These are phyloP conservation scores for Ceratocystis smalleyi DNA, from an alignment of 2,329 filamentous ascomycete genomes.

Conservation along the genomic window DNA sequence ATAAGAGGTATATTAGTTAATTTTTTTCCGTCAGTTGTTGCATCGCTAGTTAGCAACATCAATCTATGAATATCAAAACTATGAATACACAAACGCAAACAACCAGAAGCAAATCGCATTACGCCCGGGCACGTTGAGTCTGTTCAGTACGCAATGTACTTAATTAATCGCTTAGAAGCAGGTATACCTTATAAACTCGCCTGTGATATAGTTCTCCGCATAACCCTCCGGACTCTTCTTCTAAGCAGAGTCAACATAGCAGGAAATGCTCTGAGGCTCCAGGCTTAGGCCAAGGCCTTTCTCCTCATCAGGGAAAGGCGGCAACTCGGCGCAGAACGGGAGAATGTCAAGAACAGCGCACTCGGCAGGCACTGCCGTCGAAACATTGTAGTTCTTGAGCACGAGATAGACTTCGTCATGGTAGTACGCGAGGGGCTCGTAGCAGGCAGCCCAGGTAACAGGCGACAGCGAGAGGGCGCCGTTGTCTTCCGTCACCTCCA, in stretches of 20 bases:
- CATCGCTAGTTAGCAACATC: not conserved
- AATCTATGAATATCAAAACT: not conserved
- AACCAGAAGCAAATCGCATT: not conserved
- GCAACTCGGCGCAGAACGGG: slow-evolving; percentile 29
- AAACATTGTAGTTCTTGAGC: slow-evolving; percentile 17
- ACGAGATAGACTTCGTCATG: slow-evolving; percentile 22
- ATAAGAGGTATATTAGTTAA: not conserved
- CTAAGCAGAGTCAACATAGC: slow-evolving; percentile 14
- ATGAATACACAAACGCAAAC: not conserved
- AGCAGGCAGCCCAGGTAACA: slow-evolving; percentile 30
- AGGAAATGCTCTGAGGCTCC: not conserved
- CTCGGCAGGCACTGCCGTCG: slow-evolving; percentile 24
- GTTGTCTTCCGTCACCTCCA: slow-evolving; percentile 25
- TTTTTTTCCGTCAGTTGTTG: not conserved
- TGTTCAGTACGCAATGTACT: not conserved
- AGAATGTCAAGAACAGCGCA: slow-evolving; percentile 31
- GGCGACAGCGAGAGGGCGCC: slow-evolving; percentile 21
- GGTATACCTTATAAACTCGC: not conserved
- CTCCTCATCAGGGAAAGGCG: slow-evolving; percentile 22
- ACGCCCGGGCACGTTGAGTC: not conserved
- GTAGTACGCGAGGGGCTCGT: slow-evolving; percentile 30
- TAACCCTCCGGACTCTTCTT: slow-evolving; percentile 4
- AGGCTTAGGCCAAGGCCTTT: not conserved
- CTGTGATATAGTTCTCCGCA: not conserved
- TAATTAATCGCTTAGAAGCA: not conserved